Percentiles rank a stretch among this genome's conserved stretches.
Evolutionary conservation across 805 yeast species (phyloP).

Genomic region (Hanseniaspora hatyaiensis): DNA sequence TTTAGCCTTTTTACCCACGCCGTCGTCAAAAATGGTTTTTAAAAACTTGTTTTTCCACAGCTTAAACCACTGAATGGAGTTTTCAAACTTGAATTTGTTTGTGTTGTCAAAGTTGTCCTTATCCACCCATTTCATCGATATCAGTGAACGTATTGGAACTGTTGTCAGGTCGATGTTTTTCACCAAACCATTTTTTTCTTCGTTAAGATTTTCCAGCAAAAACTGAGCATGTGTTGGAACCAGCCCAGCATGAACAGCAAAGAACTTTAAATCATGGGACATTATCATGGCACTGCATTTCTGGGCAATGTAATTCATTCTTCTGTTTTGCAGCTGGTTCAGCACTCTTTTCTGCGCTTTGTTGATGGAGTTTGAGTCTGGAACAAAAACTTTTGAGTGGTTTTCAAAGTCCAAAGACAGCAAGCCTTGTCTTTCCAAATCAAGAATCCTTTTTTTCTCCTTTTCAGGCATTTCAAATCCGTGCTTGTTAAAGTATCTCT

Average conservation of each 20-base stretch:
- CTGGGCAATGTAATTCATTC: slow-evolving; percentile 18
- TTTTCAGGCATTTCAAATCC: slow-evolving; percentile 22
- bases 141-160: slow-evolving; percentile 32
- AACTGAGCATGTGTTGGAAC: slow-evolving; percentile 36
- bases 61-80: slow-evolving; percentile 44
- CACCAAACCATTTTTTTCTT: no score
- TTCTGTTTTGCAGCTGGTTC: slow-evolving; percentile 17
- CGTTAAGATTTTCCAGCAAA: not conserved
- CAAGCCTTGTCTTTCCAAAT: slow-evolving; percentile 22
- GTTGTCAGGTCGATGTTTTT: slow-evolving; percentile 46
- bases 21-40: slow-evolving; percentile 12
- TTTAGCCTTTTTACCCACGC: slow-evolving; percentile 5
- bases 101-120: not conserved
- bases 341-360: slow-evolving; percentile 17
- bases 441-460: slow-evolving; percentile 21
- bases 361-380: slow-evolving; percentile 1
- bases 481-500: slow-evolving; percentile 18
- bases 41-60: slow-evolving; percentile 34
- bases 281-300: slow-evolving; percentile 4
- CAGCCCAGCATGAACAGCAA: slow-evolving; percentile 78
- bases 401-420: slow-evolving; percentile 18
- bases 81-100: slow-evolving; percentile 19
- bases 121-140: slow-evolving; percentile 58
- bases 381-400: not conserved
- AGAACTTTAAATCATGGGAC: slow-evolving; percentile 10